phyloP scores from a whole-genome alignment of 225 moss, liverwort and hornwort genomes.

The Neckera pumila region DNA sequence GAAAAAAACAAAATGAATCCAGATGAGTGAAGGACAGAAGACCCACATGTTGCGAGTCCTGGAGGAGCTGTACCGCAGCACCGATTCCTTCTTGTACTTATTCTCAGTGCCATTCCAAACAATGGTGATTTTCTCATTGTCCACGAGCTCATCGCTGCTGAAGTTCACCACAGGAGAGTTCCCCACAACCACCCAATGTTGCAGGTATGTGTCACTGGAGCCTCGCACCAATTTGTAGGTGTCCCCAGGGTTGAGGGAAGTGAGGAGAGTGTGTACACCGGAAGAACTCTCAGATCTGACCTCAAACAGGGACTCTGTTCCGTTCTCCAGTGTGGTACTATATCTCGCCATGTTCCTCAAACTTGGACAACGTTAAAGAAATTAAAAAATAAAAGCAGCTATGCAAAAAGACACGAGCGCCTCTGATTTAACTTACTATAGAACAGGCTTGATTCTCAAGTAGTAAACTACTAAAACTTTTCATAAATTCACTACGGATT shows the following conservation, averaged over 20 bases:
- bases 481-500: background rate
- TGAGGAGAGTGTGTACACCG: background rate
- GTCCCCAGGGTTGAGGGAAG: background rate
- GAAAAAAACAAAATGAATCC: background rate
- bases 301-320: background rate
- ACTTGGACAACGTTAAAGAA: background rate
- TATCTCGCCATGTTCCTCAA: background rate
- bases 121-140: slow-evolving; percentile 1
- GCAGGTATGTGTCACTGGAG: background rate
- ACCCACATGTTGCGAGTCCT: background rate
- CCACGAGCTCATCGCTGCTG: slow-evolving; percentile 7
- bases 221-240: background rate
- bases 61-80: background rate
- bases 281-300: background rate
- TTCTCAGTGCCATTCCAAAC: background rate
- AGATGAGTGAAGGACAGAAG: background rate
- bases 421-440: background rate
- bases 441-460: background rate
- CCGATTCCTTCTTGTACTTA: background rate
- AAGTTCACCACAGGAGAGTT: background rate
- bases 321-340: background rate
- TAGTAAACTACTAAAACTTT: background rate
- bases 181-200: slow-evolving; percentile 2
- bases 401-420: background rate
- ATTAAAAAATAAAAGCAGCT: background rate